Base-by-base conservation (phyloP, 345 rosid species). In the Sisymbrium altissimum region DNA sequence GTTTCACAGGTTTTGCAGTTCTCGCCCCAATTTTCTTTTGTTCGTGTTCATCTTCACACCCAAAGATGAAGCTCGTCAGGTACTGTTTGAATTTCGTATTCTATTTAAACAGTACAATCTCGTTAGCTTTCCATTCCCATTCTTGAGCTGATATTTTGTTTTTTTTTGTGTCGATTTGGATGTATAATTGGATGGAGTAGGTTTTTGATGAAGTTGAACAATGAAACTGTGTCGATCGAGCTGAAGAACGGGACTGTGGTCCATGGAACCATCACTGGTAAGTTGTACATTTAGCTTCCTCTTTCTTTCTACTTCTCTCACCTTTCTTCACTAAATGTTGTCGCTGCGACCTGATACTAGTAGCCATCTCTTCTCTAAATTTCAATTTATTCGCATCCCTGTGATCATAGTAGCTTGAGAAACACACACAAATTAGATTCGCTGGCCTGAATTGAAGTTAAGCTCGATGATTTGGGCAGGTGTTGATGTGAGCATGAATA, bases 121-220 rank as follows among this genome's bases (percentile, higher is more conserved):
- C 35, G 10, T 6, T 63, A 18, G 27, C 50, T 56, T 38, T 53
- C 38, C 15, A 10, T 36, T 46, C 8, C 17, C 27, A 14, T 52
- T 75, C 0, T 43, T 14, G 3, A 50, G 4, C 52, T 45, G 48
- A 73, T n/a, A n/a, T n/a, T 56, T 25, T 64, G 32, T 49, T 50
- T 9, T 43, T 14, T 49, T 50, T 9, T 43, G 10, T 41, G 54
- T 40, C 27, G 27, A 19, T 40, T 70, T 44, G 76, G 35, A 6
- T 6, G 7, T 32, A 32, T 5, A 3, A 32, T 32, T 32, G 35
- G 13, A 73, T 73, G 65, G 68, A 56, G 40, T 74, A 92, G 97
- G 96, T 92, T 95, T 76, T 79, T 95, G 94, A 95, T 95, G 99
- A 95, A 95, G 84, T 55, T 95, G 79, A 95, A 87, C 90, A 95